Evolutionary conservation across 2,329 filamentous ascomycete species (phyloP), one percentile per base, ranked within the genome.

Genomic region (Mycosphaerella arachidis): DNA sequence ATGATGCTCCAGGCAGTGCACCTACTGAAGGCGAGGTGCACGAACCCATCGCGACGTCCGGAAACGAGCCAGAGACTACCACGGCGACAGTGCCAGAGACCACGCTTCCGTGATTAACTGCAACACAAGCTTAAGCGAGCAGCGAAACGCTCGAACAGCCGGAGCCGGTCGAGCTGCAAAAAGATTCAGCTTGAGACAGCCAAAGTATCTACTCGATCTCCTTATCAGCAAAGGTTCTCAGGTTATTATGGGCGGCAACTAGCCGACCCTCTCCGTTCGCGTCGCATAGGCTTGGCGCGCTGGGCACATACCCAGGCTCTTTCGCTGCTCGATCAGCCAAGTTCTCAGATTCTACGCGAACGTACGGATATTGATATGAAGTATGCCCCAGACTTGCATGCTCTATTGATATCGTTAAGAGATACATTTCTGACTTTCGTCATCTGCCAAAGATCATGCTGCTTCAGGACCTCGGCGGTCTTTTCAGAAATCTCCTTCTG

Each of bases 301-400:
- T 74, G 0, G 85, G 84, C 33, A 77, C 76, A 84, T 85, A 88
- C 0, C 81, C 83, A 5, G 88, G 69, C 56, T 82, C 68, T 61
- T 83, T 81, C 13, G 75, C 78, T 1, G 82, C 83, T 51, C 85
- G 75, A 58, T 78, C 74, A 0, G 84, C 82, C 74, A 75, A 1
- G 80, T 81, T 35, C 81, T 77, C 1, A 83, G 84, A 60, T 88
- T 88, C 56, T 81, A 73, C 0, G 85, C 85, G 58, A 72, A 76
- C 62, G 75, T 46, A 59, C 76, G 75, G 53, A 71, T 63, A n/a
- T 62, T 70, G 24, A 75, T 51, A 18, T 58, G 53, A 0, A 68
- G 69, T 18, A 67, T 69, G 6, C n/a, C 37, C 4, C 61, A 57
- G 24, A 45, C 45, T 35, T 46, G 58, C 20, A 67, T 53, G 68